Base-by-base conservation (phyloP, 306 rosid species). In the Malus orientalis region DNA sequence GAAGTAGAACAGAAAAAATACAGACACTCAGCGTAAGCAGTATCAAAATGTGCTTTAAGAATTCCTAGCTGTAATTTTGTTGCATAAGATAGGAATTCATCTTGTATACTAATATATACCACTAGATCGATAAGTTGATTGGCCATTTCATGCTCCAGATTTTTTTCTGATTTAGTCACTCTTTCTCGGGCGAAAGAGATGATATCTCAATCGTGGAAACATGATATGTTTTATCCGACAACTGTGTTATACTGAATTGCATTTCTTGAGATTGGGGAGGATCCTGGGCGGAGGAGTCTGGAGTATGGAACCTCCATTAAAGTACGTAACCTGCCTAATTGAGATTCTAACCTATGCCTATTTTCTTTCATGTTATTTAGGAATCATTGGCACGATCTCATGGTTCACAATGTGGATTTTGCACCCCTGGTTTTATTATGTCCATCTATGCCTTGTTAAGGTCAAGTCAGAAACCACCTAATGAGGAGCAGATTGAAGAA, bases 321-420 rank as follows among this genome's bases (percentile, higher is more conserved):
- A 19, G 18, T 10, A 4, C 54, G 19, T 47, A 47, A 47, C 19
- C 18, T 44, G 64, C 42, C 8, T 16, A 27, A 25, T 42, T 18
- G 5, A 59, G 54, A 70, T 55, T 57, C 55, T 83, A 38, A 70
- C 77, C 42, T 73, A 25, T 44, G 11, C 19, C 14, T 16, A 47
- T 61, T 64, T 73, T 25, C 16, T 44, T 60, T 76, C 36, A 75
- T 63, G 27, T 27, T 67, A 76, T 76, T 67, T 84, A 95, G 98
- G 98, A 92, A 85, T 88, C 98, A 67, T 67, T 95, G 86, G 98
- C 94, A 70, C 84, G 76, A 5, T 23, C 93, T 75, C 98, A 95
- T 80, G 98, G 97, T 64, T 90, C 98, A 40, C 97, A 95, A 76
- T 95, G 98, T 86, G 98, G 98, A 74, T 95, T 90, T 84, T 95